Base-by-base conservation (phyloP, 805 yeast species). In the Lipomyces kockii region DNA sequence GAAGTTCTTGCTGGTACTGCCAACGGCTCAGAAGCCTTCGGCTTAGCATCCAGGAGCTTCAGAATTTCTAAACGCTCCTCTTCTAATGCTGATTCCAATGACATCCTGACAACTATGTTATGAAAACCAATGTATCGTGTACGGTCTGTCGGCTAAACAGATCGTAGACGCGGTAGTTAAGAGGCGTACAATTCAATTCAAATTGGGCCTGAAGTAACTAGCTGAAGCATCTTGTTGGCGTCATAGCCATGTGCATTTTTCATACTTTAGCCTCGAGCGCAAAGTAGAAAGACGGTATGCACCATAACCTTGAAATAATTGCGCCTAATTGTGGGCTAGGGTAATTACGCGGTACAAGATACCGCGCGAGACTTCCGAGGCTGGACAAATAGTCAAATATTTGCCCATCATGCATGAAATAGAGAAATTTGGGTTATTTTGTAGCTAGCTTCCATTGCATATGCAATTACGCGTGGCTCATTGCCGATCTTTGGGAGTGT, bases 41-140 rank as follows among this genome's bases (percentile, higher is more conserved):
- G 62, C 27, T 65, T 39, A 29, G 53, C 54, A 17, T 69, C 63
- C 29, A 72, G 68, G 1, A 72, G 67, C 67, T 72, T 70, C 12
- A 72, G 67, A 46, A 72, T 72, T 60, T 72, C 74, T n/a, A 72
- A 68, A 12, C 74, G 67, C 67, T 72, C 74, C 61, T 72, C 74
- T 61, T 72, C 74, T 4, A 72, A 59, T 9, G 74, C 74, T 17
- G 74, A 60, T 60, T 72, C 74, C 8, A 72, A 62, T 7, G 74
- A 72, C 74, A 72, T 72, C 27, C 55, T 52, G 12, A 7, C 49
- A n/a, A 43, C 22, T n/a, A 43, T n/a, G 49, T 17, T 43, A 43
- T 43, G 49, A 43, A 43, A 39, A n/a, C 22, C 20, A 43, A n/a
- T 43, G 22, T 43, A n/a, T 43, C 8, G 8, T 43, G 12, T 37